Percentiles rank a stretch among this genome's conserved stretches.
phyloP scores from a whole-genome alignment of 2,329 filamentous ascomycete species.

The Metarhizium humberi region DNA sequence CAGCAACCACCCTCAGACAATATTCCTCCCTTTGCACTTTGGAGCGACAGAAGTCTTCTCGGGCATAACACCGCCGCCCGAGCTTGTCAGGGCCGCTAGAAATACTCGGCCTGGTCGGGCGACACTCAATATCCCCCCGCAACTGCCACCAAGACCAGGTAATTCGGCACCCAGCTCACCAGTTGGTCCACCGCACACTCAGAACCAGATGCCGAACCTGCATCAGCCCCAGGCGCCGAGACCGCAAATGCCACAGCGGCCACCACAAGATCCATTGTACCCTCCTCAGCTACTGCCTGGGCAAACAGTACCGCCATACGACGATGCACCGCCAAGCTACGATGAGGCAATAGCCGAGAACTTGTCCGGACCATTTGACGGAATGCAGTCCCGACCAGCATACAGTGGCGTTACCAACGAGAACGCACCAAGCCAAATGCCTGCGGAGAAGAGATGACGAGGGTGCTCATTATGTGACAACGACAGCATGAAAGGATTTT shows the following conservation, averaged over 20 bases:
- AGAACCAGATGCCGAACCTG: conserved; percentile 4
- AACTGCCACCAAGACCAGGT: conserved; percentile 26
- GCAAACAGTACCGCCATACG: conserved; percentile 38
- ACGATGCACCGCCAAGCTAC: conserved; percentile 88
- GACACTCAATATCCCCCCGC: conserved; percentile 24
- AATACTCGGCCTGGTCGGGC: conserved; percentile 28
- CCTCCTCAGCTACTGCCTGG: conserved; percentile 42
- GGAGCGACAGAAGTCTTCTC: conserved; percentile 71
- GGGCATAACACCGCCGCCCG: conserved; percentile 71
- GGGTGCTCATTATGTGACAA: conserved; percentile 5
- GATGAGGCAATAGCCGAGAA: conserved; percentile 83
- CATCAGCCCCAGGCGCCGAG: conserved; percentile 1
- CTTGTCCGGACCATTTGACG: conserved; percentile 60
- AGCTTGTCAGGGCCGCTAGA: conserved; percentile 55
- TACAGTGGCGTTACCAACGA: conserved; percentile 58
- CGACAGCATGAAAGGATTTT: neutral
- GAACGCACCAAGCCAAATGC: conserved; percentile 45
- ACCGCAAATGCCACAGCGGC: conserved; percentile 17
- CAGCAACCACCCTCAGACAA: conserved; percentile 42
- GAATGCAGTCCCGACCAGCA: conserved; percentile 47
- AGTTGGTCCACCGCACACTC: conserved; percentile 12
- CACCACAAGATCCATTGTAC: conserved; percentile 41
- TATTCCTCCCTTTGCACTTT: conserved; percentile 71
- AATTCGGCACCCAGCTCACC: conserved; percentile 13
- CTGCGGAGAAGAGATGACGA: conserved; percentile 28